Evolutionary conservation across 306 rosid species (phyloP), one percentile per base, ranked within the genome.

Genomic region (Gillenia trifoliata): DNA sequence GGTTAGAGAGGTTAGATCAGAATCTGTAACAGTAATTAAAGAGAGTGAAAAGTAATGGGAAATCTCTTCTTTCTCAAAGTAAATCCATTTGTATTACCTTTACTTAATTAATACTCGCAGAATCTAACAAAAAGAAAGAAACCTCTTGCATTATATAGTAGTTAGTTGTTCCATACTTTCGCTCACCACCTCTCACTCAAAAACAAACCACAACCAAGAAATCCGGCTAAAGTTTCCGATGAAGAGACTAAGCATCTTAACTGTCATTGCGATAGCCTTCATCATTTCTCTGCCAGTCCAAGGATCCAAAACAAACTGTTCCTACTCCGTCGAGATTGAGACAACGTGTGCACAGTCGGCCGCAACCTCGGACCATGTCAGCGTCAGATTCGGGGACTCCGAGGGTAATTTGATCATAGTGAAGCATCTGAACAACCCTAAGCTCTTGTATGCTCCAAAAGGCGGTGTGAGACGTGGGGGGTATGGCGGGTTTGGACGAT

Each of bases 311-410:
- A 67, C 65, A 20, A 83, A 50, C 45, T 76, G 81, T 78, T 66
- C 83, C 22, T 83, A 83, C 79, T 75, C 78, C 6, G 54, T 80
- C n/a, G 65, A 80, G 75, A 66, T 80, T 12, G 77, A 83, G 80
- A 73, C 82, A 49, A 77, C 82, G 8, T 73, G 78, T 47, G 72
- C 84, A 67, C 81, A 56, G 41, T 52, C 66, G 16, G 79, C 81
- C 0, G 77, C 45, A 30, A 79, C 81, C 34, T 45, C 40, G 41
- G 83, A 79, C 36, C 79, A 52, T 23, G 74, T 76, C 56, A 72
- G 83, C 19, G 26, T 83, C 67, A 67, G 81, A 33, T 75, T 75
- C 69, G 55, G 81, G 19, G 81, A 71, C 64, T 50, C 72, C 0
- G 19, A 56, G 47, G 80, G 79, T 65, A 34, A 79, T 22, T 56